These are phyloP conservation scores for Rhododendron molle DNA, from an alignment of 148 eudicot genomes.

Conservation along the genomic window DNA sequence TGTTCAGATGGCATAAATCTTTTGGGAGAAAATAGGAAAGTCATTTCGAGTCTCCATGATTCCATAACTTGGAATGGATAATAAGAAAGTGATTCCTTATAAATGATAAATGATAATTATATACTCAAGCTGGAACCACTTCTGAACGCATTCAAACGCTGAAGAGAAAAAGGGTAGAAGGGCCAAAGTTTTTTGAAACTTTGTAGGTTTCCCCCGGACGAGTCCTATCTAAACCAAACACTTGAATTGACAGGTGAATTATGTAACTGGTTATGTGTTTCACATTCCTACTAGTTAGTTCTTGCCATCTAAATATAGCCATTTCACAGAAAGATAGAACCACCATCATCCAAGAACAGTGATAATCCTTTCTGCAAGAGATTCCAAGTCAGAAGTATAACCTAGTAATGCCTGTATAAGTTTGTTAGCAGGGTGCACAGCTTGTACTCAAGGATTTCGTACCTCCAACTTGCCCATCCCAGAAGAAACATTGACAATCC, in stretches of 20 bases:
- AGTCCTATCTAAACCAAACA: not conserved
- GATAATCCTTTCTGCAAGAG: not conserved
- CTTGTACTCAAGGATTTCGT: not conserved
- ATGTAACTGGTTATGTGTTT: not conserved
- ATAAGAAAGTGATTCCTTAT: not conserved
- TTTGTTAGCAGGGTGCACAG: not conserved
- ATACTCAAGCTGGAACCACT: not conserved
- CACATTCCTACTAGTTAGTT: not conserved
- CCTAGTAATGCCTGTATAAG: not conserved
- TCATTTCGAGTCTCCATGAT: not conserved
- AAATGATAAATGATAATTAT: not conserved
- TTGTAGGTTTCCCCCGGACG: not conserved
- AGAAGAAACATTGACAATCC: slow-evolving; percentile 51
- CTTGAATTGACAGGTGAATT: not conserved
- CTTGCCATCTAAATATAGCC: not conserved
- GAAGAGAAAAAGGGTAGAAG: not conserved
- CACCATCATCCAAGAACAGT: not conserved
- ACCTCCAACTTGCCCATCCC: slow-evolving; percentile 32
- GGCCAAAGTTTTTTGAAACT: not conserved
- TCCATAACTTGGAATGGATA: not conserved
- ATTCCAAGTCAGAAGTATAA: not conserved
- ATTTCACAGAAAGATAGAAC: not conserved
- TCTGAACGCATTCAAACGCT: not conserved
- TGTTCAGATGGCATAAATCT: not conserved
- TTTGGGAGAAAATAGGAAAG: not conserved